Base-by-base conservation (phyloP, 108 stramenopile species). In the Nannochloropsis salina region DNA sequence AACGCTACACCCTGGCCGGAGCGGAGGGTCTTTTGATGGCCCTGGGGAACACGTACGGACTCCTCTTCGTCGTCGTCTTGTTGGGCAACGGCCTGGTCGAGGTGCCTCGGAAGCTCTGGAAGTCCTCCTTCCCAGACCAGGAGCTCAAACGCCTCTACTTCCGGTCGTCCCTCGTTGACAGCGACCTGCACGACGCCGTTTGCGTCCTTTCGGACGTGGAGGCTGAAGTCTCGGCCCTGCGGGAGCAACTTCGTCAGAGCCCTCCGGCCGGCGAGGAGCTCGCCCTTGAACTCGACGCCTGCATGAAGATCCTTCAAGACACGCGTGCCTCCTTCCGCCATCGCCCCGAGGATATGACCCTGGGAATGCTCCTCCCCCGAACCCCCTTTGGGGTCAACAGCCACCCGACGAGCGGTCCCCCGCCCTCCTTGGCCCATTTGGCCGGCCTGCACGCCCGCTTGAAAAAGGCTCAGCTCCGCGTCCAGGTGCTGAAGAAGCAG, bases 1-100 rank as follows among this genome's bases (percentile, higher is more conserved):
- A 31, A 3, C 41, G 61, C 84, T 90, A 88, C 89, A 87, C 6
- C 83, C 88, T 41, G 89, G 91, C 85, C 47, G 92, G 86, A 83
- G 88, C 43, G 80, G 79, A 43, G 43, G 93, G 93, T 1, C 91
- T 94, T 18, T 43, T 95, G 22, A 95, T 95, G 94, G 94, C 94
- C 3, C 44, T 93, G 86, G 93, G 93, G 15, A 95, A 95, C 86
- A 95, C 95, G 3, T 95, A 95, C 84, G 95, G 95, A 40, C 90
- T 95, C 44, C 85, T 95, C 81, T 86, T 95, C 82, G 93, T 94
- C 10, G 90, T 92, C 45, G 84, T 94, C 15, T 86, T 94, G 12
- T 83, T 95, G 85, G 95, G 95, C 8, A 93, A 94, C 82, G 95
- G 95, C 18, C 84, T 95, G 74, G 93, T 95, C 9, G 93, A 90